Conservation (phyloP, 1,284 basidiomycete species). For the Leccinum olivaceoglutinosum region DNA sequence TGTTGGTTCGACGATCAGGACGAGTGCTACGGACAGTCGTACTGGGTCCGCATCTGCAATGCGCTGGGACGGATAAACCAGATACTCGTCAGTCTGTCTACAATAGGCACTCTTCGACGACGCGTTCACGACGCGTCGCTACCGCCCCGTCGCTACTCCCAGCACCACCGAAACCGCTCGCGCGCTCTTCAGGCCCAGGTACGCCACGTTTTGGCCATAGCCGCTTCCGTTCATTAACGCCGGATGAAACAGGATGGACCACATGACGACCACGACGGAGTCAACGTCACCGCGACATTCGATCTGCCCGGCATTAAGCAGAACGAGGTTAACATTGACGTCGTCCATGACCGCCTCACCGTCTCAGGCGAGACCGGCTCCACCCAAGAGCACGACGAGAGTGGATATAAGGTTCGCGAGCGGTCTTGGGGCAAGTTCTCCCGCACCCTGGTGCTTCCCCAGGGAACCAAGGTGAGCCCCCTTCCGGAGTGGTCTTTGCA, state of each 20-base stretch:
- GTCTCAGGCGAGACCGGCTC: conserved; percentile 40
- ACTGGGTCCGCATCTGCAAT: conserved; percentile 82
- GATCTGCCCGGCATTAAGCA: conserved; percentile 45
- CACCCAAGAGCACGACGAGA: conserved; percentile 33
- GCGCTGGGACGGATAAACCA: conserved; percentile 61
- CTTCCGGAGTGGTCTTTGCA: neutral
- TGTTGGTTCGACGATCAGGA: conserved; percentile 94
- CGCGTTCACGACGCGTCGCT: conserved; percentile 31
- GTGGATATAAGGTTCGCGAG: conserved; percentile 46
- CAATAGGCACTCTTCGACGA: conserved; percentile 38
- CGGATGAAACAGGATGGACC: conserved; percentile 37
- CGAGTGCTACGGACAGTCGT: conserved; percentile 53
- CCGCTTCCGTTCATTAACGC: neutral
- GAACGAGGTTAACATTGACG: conserved; percentile 38
- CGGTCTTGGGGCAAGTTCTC: conserved; percentile 33
- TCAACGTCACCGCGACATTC: conserved; percentile 44
- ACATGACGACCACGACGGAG: conserved; percentile 34
- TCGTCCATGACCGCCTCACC: conserved; percentile 38
- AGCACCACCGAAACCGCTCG: conserved; percentile 10
- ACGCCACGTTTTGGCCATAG: neutral
- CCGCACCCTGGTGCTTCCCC: conserved; percentile 34
- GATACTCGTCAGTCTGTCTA: neutral
- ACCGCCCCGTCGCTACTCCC: conserved; percentile 11
- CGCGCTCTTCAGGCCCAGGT: conserved; percentile 27
- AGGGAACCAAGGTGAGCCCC: conserved; percentile 40